phyloP scores from a whole-genome alignment of 345 rosid species.

The Psidium friedrichsthalianum region DNA sequence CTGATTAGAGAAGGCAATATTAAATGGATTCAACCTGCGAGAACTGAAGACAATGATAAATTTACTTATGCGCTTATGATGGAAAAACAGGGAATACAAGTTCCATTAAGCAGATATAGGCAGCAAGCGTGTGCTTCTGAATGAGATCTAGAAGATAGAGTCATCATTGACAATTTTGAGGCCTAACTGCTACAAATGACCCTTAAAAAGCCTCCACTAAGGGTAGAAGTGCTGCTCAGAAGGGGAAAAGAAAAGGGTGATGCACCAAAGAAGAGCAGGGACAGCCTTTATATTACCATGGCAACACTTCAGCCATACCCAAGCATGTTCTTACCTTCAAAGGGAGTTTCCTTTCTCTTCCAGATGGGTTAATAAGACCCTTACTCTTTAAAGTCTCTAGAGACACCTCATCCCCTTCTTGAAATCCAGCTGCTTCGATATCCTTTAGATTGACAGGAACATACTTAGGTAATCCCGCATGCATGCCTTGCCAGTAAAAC shows the following conservation, averaged over 20 bases:
- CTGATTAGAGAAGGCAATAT: neutral
- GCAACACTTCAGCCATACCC: neutral
- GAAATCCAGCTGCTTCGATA: constrained; percentile 68
- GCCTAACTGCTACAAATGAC: neutral
- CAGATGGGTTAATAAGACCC: constrained; percentile 88
- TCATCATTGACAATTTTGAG: neutral
- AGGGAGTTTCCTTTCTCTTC: constrained; percentile 91
- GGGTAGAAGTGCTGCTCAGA: neutral
- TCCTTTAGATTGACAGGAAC: constrained; percentile 75
- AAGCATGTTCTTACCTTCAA: constrained; percentile 41
- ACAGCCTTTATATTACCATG: neutral
- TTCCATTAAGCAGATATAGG: neutral
- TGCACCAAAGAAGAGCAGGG: neutral
- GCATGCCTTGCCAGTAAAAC: constrained; percentile 61
- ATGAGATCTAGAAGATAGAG: neutral
- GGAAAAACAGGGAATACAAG: neutral
- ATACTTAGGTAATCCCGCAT: constrained; percentile 66
- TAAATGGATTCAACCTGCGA: neutral
- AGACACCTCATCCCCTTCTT: constrained; percentile 86
- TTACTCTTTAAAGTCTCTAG: constrained; percentile 60
- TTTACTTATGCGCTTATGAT: neutral
- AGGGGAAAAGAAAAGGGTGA: neutral
- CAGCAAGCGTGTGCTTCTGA: neutral
- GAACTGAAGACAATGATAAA: neutral
- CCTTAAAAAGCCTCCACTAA: neutral